A percentile compares a stretch with the other conserved stretches of the same genome.
Evolutionary conservation across 495 filamentous ascomycete genomes (phyloP).

Genomic region (Neurospora africana): DNA sequence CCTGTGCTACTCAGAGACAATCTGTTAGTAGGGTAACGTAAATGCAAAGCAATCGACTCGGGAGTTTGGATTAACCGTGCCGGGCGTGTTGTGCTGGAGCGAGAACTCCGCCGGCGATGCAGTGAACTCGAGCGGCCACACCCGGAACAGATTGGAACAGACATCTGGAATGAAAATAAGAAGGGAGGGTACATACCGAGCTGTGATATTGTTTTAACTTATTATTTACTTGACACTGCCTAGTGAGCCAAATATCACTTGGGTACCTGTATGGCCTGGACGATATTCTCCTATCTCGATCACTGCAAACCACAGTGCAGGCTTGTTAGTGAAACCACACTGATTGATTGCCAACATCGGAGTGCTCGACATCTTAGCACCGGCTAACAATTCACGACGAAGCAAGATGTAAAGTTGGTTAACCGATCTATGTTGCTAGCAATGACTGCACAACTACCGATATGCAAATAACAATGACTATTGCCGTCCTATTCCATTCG

Average conservation of each 20-base stretch:
- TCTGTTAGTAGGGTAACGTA: neutral
- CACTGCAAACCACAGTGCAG: neutral
- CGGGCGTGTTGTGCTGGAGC: neutral
- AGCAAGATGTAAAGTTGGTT: neutral
- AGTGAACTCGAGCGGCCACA: neutral
- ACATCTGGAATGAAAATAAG: neutral
- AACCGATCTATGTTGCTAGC: neutral
- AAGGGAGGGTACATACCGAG: neutral
- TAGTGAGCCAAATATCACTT: too few relatives aligned
- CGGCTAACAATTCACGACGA: neutral
- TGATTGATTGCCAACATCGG: neutral
- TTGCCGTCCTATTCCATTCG: neutral
- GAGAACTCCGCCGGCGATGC: neutral
- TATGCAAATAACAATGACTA: neutral
- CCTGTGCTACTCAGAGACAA: too few relatives aligned
- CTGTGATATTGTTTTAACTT: neutral
- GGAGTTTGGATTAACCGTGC: neutral
- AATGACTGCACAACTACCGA: neutral
- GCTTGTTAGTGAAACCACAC: neutral
- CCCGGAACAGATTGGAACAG: neutral
- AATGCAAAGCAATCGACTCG: neutral
- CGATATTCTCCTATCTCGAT: neutral
- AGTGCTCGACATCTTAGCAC: neutral
- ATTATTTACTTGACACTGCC: too few relatives aligned
- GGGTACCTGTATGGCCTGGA: too few relatives aligned